Evolutionary conservation across 2,329 filamentous ascomycete genomes (phyloP), one percentile per base, ranked within the genome.

Genomic region (Fusarium verticillioides): DNA sequence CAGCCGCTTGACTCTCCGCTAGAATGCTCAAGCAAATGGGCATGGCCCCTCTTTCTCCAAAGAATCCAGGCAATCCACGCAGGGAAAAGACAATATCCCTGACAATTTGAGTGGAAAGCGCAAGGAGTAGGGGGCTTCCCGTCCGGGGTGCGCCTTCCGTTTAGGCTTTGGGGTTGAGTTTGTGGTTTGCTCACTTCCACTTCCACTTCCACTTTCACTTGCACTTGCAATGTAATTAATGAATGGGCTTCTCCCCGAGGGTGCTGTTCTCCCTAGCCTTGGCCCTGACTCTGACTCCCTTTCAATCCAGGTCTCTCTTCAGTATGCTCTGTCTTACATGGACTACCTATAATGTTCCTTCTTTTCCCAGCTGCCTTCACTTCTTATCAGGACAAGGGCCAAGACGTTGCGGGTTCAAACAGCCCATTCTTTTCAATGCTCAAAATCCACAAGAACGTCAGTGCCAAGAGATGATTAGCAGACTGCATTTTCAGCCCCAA

Each of bases 1-100:
- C 23, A 47, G 26, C 15, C 59, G 42, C 59, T 40, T 61, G 53
- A 37, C 26, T 32, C n/a, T 56, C 58, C 28, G 39, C 58, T 59
- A 74, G 63, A 71, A 50, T 30, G 61, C 70, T 67, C 61, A 58
- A 60, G 37, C 44, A 59, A 39, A 52, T 42, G 19, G 18, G 34
- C 42, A 50, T 53, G 43, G 66, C 43, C 30, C 65, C 62, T 66
- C 70, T 42, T 73, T 71, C 70, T 60, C 66, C 59, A 73, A 72
- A 57, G 66, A 69, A 66, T 58, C 23, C 50, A 42, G 50, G 50
- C 50, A 54, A 39, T 54, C 34, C 57, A 57, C 40, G 28, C 60
- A 72, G 39, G 43, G 54, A 62, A 60, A 37, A 52, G 13, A 43
- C 34, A 42, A 43, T 47, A 59, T 66, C 69, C 59, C 43, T 72